These are phyloP conservation scores for Boletus insuetus DNA, from an alignment of 768 basidiomycete species.

Conservation along the genomic window DNA sequence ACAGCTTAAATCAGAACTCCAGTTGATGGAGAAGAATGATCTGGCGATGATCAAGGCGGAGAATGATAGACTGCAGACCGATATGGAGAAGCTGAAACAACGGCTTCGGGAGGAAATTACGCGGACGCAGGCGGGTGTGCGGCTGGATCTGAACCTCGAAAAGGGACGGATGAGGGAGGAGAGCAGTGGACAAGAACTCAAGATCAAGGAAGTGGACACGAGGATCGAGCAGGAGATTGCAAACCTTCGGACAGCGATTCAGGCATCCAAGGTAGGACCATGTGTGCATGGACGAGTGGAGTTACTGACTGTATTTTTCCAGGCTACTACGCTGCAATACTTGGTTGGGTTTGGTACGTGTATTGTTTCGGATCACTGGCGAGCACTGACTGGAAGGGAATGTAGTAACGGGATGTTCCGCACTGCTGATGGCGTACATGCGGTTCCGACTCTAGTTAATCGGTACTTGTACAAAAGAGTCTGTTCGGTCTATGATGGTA, in stretches of 20 bases:
- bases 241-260: constrained; percentile 75
- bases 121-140: constrained; percentile 88
- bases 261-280: constrained; percentile 70
- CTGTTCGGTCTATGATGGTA: constrained; percentile 1
- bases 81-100: constrained; percentile 94
- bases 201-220: constrained; percentile 97
- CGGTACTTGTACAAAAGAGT: background rate
- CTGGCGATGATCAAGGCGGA: constrained; percentile 93
- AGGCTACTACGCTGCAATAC: constrained; percentile 87
- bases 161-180: constrained; percentile 96
- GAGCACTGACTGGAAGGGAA: constrained; percentile 5
- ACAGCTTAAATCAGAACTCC: constrained; percentile 92
- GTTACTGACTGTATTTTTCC: background rate
- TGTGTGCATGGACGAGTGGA: background rate
- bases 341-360: constrained; percentile 80
- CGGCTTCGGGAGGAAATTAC: constrained; percentile 89
- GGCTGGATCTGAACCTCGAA: constrained; percentile 93
- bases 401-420: constrained; percentile 80
- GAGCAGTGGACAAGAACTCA: constrained; percentile 84
- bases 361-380: background rate
- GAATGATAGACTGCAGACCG: constrained; percentile 88
- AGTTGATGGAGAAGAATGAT: constrained; percentile 96
- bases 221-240: constrained; percentile 96
- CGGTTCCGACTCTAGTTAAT: constrained; percentile 51
- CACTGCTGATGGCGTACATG: constrained; percentile 83